Evolutionary conservation across 2,329 filamentous ascomycete genomes (phyloP), one percentile per base, ranked within the genome.

Genomic region (Colletotrichum tropicicola): DNA sequence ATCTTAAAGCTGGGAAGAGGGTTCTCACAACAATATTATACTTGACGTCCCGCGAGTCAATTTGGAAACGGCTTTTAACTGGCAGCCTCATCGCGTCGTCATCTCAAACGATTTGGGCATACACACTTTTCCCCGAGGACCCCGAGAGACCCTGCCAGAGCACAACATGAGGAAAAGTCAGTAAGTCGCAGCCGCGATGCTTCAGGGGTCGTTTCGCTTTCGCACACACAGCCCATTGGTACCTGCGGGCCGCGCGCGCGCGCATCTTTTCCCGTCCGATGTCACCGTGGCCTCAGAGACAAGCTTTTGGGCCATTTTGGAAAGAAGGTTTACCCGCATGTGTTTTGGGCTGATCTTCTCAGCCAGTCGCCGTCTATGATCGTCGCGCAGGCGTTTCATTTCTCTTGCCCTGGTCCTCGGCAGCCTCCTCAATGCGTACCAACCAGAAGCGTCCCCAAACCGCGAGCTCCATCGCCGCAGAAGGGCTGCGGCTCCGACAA

Each of bases 261-360:
- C 32, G 8, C 49, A 28, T 21, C 37, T 21, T 37, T 30, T 17
- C 41, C 43, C 49, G 51, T 65, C 62, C 17, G 49, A 65, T 62
- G 23, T 45, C n/a, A 41, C 15, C 12, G n/a, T 21, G 21, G 12
- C 27, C 19, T 6, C 49, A 39, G 21, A 56, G 37, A 32, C 17
- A 51, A 56, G 51, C 58, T 65, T 65, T 35, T 48, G 41, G 53
- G 10, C 21, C 5, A 21, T 43, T 43, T 9, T 28, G 23, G 28
- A 35, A 62, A 62, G 19, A 65, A 65, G 44, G 35, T 65, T 62
- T 47, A 48, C 57, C 44, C 49, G 49, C 28, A 30, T 5, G 45
- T 49, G 43, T 56, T 39, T 62, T 62, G 49, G 57, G 49, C 49
- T 45, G 44, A 65, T 45, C 51, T 56, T 56, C 25, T 21, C 25